Conservation (phyloP, 371 early-diverging fungal species). For the Mucor mucedo region DNA sequence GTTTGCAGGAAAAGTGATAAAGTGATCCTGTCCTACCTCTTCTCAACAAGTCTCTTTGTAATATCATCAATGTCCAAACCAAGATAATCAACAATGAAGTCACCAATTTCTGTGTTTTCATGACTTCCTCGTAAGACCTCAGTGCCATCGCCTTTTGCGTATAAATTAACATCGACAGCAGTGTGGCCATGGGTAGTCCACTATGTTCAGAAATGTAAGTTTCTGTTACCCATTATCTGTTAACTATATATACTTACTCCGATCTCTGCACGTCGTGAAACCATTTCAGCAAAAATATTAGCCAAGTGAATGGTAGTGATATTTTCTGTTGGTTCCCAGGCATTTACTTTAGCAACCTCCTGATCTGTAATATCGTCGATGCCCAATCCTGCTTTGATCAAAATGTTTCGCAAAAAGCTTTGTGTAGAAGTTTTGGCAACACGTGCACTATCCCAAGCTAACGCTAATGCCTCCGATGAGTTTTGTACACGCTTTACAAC, state of each 20-base stretch:
- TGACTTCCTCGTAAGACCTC: constrained; percentile 65
- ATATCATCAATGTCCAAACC: constrained; percentile 65
- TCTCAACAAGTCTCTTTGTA: constrained; percentile 49
- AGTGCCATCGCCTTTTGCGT: constrained; percentile 68
- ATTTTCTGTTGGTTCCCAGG: constrained; percentile 36
- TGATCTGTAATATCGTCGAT: constrained; percentile 67
- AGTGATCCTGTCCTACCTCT: constrained; percentile 5
- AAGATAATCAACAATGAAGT: constrained; percentile 68
- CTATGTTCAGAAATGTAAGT: constrained; percentile 28
- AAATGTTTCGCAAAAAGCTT: constrained; percentile 37
- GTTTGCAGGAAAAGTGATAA: background rate
- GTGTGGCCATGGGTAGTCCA: constrained; percentile 95
- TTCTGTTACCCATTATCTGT: background rate
- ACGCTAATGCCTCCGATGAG: constrained; percentile 68
- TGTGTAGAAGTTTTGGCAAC: background rate
- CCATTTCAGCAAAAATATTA: constrained; percentile 67
- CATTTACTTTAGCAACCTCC: constrained; percentile 53
- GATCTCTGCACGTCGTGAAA: constrained; percentile 73
- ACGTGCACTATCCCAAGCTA: constrained; percentile 20
- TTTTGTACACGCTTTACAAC: constrained; percentile 66
- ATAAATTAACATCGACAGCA: constrained; percentile 92
- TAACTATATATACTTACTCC: constrained; percentile 52
- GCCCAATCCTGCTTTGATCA: constrained; percentile 68
- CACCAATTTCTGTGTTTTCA: constrained; percentile 90
- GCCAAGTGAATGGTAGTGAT: constrained; percentile 39